Evolutionary conservation across 202 grass and related monocot species (phyloP).

Genomic region (Saccharum hybrid): DNA sequence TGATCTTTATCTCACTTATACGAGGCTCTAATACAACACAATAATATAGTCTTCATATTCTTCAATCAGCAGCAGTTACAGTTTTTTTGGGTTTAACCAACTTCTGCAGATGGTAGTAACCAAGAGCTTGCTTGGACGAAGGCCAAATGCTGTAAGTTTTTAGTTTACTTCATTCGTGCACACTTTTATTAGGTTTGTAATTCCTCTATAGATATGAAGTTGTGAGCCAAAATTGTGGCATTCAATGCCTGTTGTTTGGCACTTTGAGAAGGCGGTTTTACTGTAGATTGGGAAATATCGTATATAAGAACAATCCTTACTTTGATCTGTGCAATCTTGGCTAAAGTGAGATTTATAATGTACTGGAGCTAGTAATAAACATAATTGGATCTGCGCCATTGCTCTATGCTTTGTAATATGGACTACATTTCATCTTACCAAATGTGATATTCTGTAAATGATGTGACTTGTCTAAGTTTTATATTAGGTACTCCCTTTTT

Average conservation of each 20-base stretch:
- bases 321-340: conserved; percentile 15
- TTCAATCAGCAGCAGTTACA: background rate
- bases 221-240: conserved; percentile 27
- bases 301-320: background rate
- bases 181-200: conserved; percentile 24
- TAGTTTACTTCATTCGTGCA: conserved; percentile 27
- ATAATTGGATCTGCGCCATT: conserved; percentile 10
- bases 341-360: conserved; percentile 26
- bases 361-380: conserved; percentile 12
- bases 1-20: background rate
- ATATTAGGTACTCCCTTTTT: background rate
- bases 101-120: conserved; percentile 56
- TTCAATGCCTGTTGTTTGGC: conserved; percentile 11
- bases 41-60: conserved; percentile 22
- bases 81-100: conserved; percentile 35
- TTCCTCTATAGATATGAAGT: conserved; percentile 2
- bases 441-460: conserved; percentile 41
- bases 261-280: conserved; percentile 1
- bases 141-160: conserved; percentile 64
- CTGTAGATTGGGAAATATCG: background rate
- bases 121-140: conserved; percentile 48
- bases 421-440: background rate
- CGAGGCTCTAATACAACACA: conserved; percentile 21
- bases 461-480: conserved; percentile 14
- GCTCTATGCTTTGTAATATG: background rate